Evolutionary conservation across 768 basidiomycete genomes (phyloP).

Genomic region (Leccinum subgranulosum): DNA sequence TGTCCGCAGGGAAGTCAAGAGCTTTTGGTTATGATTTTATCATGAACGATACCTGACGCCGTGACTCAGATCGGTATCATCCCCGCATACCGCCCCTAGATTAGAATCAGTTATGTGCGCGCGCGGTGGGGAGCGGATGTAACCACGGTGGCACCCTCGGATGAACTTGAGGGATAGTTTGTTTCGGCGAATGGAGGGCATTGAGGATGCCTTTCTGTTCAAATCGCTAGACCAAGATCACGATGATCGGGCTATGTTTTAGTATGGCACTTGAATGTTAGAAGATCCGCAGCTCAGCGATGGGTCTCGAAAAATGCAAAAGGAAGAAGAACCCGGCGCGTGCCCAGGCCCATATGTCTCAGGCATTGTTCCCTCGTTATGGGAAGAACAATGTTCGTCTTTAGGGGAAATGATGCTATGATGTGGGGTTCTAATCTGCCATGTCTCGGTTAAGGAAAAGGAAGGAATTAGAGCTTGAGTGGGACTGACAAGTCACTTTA

Average conservation of each 20-base stretch:
- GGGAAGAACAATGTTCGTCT: conserved; percentile 29
- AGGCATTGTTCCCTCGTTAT: conserved; percentile 31
- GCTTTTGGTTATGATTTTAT: background rate
- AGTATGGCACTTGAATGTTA: conserved; percentile 15
- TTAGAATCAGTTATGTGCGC: background rate
- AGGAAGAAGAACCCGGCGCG: background rate
- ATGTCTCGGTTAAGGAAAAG: conserved; percentile 23
- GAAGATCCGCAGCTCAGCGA: conserved; percentile 8
- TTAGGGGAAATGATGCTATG: conserved; percentile 10
- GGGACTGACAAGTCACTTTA: conserved; percentile 11
- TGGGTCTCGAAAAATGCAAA: conserved; percentile 4
- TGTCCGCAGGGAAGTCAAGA: conserved; percentile 18
- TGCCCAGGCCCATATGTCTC: conserved; percentile 12
- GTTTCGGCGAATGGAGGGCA: conserved; percentile 3
- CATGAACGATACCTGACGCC: conserved; percentile 6
- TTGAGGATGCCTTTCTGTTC: conserved; percentile 3
- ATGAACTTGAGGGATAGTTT: conserved; percentile 10
- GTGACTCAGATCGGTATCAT: conserved; percentile 14
- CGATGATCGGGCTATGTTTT: conserved; percentile 11
- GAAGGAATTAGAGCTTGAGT: conserved; percentile 8
- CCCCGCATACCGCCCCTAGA: conserved; percentile 14
- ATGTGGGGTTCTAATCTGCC: conserved; percentile 13
- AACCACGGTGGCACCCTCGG: conserved; percentile 24
- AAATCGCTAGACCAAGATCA: conserved; percentile 11
- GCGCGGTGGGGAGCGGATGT: conserved; percentile 9